Evolutionary conservation across 2,329 filamentous ascomycete species (phyloP).

Genomic region (Onygenales sp.): DNA sequence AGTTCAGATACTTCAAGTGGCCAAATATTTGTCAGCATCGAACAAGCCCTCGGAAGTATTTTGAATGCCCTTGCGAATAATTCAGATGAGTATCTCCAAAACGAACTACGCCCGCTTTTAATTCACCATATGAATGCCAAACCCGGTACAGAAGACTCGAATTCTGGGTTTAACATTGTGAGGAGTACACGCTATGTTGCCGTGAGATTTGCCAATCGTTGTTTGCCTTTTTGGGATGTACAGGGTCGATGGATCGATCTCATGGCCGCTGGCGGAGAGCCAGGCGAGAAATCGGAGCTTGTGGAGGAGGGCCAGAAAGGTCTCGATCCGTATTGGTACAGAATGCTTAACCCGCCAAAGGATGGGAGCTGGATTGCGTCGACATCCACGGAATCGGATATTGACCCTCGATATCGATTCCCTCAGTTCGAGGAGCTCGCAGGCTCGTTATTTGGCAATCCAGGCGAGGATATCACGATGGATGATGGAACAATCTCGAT

Average conservation of each 20-base stretch:
- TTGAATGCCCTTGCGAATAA: conserved; percentile 48
- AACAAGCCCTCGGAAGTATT: conserved; percentile 75
- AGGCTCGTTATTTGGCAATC: conserved; percentile 13
- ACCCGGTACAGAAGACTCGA: conserved; percentile 28
- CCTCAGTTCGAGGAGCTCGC: conserved; percentile 29
- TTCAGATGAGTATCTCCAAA: conserved; percentile 29
- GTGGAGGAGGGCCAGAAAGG: conserved; percentile 84
- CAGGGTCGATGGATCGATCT: conserved; percentile 82
- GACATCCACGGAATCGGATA: conserved; percentile 47
- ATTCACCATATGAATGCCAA: conserved; percentile 56
- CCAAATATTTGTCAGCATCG: conserved; percentile 73
- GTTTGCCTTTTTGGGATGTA: conserved; percentile 68
- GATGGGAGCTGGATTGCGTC: conserved; percentile 28
- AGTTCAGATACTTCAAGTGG: conserved; percentile 67
- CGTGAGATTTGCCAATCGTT: conserved; percentile 83
- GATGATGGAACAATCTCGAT: conserved; percentile 6
- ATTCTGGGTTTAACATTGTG: conserved; percentile 38
- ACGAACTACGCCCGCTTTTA: conserved; percentile 47
- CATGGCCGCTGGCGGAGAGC: conserved; percentile 60
- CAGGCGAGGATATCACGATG: conserved; percentile 1
- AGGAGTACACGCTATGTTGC: conserved; percentile 72
- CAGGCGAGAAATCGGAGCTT: conserved; percentile 67
- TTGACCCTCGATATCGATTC: conserved; percentile 31
- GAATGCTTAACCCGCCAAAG: conserved; percentile 48
- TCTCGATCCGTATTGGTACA: conserved; percentile 68